phyloP scores from a whole-genome alignment of 345 rosid species.

The Moricandia arvensis region DNA sequence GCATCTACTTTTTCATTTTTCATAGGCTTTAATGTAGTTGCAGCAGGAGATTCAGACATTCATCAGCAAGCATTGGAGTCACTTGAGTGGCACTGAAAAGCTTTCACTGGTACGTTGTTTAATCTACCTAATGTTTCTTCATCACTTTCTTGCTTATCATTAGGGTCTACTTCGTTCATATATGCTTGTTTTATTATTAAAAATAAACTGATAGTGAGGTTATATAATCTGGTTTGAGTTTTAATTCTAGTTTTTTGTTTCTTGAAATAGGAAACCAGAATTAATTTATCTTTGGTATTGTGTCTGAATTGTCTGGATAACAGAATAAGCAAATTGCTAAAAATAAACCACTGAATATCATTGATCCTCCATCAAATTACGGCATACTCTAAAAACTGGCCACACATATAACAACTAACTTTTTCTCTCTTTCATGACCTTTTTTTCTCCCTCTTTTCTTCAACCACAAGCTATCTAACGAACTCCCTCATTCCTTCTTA shows the following conservation, averaged over 20 bases:
- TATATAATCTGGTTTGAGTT: conserved; percentile 12
- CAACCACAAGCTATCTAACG: neutral
- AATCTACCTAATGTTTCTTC: neutral
- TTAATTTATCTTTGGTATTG: conserved; percentile 27
- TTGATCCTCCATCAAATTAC: neutral
- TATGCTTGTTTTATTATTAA: conserved; percentile 17
- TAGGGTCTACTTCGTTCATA: neutral
- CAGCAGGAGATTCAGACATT: conserved; percentile 74
- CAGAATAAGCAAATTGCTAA: conserved; percentile 29
- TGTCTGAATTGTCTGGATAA: conserved; percentile 20
- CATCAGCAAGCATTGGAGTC: conserved; percentile 45
- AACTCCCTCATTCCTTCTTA: neutral
- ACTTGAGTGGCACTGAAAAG: conserved; percentile 39
- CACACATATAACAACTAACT: conserved; percentile 39
- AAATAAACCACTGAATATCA: neutral
- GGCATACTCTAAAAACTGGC: conserved; percentile 8
- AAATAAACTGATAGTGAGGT: conserved; percentile 19
- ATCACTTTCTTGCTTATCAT: conserved; percentile 10
- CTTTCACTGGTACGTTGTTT: neutral
- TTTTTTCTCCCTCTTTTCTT: neutral
- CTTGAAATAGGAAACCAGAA: conserved; percentile 35
- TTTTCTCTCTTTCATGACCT: conserved; percentile 35
- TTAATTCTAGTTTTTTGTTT: neutral
- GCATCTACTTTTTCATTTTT: conserved; percentile 11
- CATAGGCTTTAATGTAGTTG: conserved; percentile 76